phyloP scores from a whole-genome alignment of 176 grass and related monocot genomes.

The Themeda triandra region DNA sequence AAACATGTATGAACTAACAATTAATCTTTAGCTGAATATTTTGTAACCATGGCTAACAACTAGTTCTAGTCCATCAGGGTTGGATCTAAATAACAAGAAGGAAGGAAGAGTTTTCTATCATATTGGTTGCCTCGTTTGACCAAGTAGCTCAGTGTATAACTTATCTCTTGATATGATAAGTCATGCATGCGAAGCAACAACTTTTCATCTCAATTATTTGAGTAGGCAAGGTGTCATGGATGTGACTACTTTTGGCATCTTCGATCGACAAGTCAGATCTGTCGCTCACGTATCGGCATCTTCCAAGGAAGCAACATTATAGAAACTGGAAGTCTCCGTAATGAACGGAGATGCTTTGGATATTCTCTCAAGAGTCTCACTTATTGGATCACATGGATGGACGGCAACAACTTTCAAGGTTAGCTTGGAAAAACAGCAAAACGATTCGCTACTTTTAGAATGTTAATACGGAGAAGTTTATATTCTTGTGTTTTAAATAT shows the following conservation, averaged over 20 bases:
- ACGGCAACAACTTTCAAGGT: neutral
- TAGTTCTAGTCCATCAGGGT: no score
- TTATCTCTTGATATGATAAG: conserved; percentile 34
- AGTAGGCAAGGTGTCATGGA: neutral
- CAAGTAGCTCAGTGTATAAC: neutral
- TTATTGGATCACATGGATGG: neutral
- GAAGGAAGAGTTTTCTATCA: neutral
- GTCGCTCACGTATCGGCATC: no score
- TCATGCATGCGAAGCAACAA: neutral
- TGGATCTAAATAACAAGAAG: neutral
- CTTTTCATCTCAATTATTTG: neutral
- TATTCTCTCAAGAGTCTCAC: conserved; percentile 12
- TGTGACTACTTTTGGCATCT: neutral
- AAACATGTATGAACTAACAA: no score
- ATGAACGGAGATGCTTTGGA: conserved; percentile 16
- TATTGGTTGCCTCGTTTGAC: conserved; percentile 9
- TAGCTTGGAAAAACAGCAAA: neutral
- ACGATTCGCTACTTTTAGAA: neutral
- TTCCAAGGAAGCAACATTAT: neutral
- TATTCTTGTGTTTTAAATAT: neutral
- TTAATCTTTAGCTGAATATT: no score
- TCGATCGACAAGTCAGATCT: no score
- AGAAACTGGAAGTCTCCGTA: neutral
- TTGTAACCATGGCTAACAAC: no score
- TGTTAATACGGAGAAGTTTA: neutral